Percentiles rank a stretch among this genome's conserved stretches.
These are phyloP conservation scores for Apiotrichum sp. DNA, from an alignment of 1,284 basidiomycete genomes.

Conservation along the genomic window DNA sequence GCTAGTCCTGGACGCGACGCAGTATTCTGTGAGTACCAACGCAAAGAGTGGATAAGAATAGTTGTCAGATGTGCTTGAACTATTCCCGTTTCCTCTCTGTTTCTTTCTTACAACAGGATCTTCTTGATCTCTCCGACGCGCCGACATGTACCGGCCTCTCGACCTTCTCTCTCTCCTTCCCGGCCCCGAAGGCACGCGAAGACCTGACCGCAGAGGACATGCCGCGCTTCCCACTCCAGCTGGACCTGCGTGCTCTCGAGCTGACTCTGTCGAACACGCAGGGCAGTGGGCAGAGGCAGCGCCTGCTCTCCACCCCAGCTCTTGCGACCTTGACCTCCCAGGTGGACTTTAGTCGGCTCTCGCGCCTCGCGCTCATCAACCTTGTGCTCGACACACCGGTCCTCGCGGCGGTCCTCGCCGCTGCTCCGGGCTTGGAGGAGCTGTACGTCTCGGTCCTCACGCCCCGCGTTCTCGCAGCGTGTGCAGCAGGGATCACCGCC, in stretches of 20 bases:
- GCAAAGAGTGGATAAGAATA: too few species aligned
- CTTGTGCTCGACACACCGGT: slow-evolving; percentile 22
- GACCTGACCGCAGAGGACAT: slow-evolving; percentile 21
- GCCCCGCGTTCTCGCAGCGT: slow-evolving; percentile 2
- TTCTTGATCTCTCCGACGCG: slow-evolving; percentile 24
- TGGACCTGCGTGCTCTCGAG: slow-evolving; percentile 12
- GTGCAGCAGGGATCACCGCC: neutral
- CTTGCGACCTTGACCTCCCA: slow-evolving; percentile 15
- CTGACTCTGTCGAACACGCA: slow-evolving; percentile 16
- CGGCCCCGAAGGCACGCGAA: slow-evolving; percentile 5
- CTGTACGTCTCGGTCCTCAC: slow-evolving; percentile 29
- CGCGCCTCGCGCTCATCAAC: slow-evolving; percentile 32
- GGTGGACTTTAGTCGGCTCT: slow-evolving; percentile 18
- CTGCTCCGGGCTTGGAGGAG: slow-evolving; percentile 22
- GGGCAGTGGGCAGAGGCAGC: neutral
- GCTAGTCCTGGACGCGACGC: slow-evolving; percentile 35
- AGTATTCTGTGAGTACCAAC: slow-evolving; percentile 27
- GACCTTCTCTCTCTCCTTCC: slow-evolving; percentile 30
- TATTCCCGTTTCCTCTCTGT: neutral
- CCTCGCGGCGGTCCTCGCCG: slow-evolving; percentile 13
- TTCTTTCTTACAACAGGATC: slow-evolving; percentile 11
- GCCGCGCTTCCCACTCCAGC: slow-evolving; percentile 29
- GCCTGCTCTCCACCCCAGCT: slow-evolving; percentile 14
- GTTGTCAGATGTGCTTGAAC: too few species aligned
- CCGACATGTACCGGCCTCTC: slow-evolving; percentile 21